phyloP scores from a whole-genome alignment of 1,284 basidiomycete genomes.

The Microbotryum silenes-acaulis region DNA sequence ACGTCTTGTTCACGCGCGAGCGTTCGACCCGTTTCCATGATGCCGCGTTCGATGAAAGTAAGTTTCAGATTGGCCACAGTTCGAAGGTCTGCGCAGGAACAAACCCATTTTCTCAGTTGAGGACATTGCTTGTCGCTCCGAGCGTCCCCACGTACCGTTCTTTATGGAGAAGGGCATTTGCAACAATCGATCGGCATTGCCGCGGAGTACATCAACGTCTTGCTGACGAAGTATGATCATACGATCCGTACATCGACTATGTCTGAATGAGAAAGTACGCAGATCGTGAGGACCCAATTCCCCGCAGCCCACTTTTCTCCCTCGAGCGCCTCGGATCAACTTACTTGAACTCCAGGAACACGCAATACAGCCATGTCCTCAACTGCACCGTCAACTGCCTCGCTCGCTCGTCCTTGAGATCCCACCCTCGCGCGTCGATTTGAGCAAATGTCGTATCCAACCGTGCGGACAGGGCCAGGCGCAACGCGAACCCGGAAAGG shows the following conservation, averaged over 20 bases:
- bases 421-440: constrained; percentile 12
- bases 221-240: constrained; percentile 7
- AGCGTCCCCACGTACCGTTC: too few species aligned
- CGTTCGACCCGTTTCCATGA: background rate
- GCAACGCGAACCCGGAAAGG: constrained; percentile 14
- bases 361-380: constrained; percentile 13
- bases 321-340: too few species aligned
- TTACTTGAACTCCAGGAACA: constrained; percentile 6
- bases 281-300: too few species aligned
- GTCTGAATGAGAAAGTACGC: background rate
- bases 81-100: constrained; percentile 2
- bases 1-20: constrained; percentile 1
- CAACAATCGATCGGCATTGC: constrained; percentile 8
- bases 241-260: constrained; percentile 9
- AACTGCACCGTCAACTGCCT: constrained; percentile 10
- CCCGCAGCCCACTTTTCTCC: too few species aligned
- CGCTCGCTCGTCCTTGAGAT: constrained; percentile 10
- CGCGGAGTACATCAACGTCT: constrained; percentile 11
- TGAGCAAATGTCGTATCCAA: constrained; percentile 14
- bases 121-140: too few species aligned
- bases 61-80: constrained; percentile 20
- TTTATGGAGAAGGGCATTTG: constrained; percentile 2
- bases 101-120: too few species aligned
- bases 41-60: constrained; percentile 8
- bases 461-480: constrained; percentile 8